Percentiles rank a stretch among this genome's conserved stretches.
Conservation (phyloP, 306 rosid genomes). For the Echinosophora koreensis region DNA sequence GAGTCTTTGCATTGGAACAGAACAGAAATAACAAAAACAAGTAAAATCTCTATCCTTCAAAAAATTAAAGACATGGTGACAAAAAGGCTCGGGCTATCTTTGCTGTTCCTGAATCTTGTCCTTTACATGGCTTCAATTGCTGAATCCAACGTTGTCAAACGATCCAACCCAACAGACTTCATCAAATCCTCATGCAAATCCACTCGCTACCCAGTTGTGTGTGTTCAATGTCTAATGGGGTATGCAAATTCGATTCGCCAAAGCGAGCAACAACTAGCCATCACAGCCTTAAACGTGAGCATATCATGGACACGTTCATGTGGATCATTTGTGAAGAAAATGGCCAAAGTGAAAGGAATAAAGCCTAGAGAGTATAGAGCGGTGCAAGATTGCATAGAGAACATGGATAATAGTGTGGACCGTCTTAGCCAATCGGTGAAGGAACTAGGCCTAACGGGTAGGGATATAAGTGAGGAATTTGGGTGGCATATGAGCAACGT, state of each 20-base stretch:
- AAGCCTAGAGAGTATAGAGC: slow-evolving; percentile 55
- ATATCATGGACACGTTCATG: slow-evolving; percentile 51
- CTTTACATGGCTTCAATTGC: slow-evolving; percentile 36
- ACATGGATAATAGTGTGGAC: slow-evolving; percentile 68
- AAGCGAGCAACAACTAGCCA: slow-evolving; percentile 57
- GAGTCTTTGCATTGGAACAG: background rate
- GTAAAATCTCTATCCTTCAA: background rate
- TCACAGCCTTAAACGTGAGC: slow-evolving; percentile 64
- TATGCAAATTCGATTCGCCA: slow-evolving; percentile 53
- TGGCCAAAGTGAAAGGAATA: slow-evolving; percentile 41
- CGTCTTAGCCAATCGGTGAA: slow-evolving; percentile 55
- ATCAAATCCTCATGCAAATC: slow-evolving; percentile 67
- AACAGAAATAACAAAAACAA: background rate
- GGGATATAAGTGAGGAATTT: slow-evolving; percentile 53
- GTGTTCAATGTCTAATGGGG: slow-evolving; percentile 57
- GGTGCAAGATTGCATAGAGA: slow-evolving; percentile 71
- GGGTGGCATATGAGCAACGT: slow-evolving; percentile 71
- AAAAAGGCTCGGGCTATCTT: slow-evolving; percentile 38
- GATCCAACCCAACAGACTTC: slow-evolving; percentile 52
- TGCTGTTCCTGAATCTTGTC: slow-evolving; percentile 41
- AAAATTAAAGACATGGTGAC: slow-evolving; percentile 49
- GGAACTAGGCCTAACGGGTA: slow-evolving; percentile 58
- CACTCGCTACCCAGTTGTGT: slow-evolving; percentile 65
- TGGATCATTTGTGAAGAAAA: slow-evolving; percentile 47
- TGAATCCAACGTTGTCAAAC: slow-evolving; percentile 28